phyloP scores from a whole-genome alignment of 2,329 filamentous ascomycete species.

The Fusarium clavum region DNA sequence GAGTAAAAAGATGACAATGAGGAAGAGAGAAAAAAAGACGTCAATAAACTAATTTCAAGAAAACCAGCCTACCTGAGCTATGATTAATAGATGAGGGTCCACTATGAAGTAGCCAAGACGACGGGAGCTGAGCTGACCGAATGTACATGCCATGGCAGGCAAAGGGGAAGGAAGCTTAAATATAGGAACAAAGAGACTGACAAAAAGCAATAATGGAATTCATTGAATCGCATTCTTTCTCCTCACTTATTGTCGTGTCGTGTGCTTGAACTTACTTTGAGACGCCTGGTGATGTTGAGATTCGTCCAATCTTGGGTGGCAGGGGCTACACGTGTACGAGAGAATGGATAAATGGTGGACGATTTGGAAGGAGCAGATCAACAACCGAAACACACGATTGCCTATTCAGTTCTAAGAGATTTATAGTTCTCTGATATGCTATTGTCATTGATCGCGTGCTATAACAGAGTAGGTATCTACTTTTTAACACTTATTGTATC shows the following conservation, averaged over 20 bases:
- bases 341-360: conserved; percentile 21
- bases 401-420: neutral
- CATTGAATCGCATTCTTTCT: neutral
- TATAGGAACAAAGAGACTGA: neutral
- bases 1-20: neutral
- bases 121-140: neutral
- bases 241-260: conserved; percentile 25
- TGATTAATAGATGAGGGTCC: conserved; percentile 27
- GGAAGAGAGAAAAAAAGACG: neutral
- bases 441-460: neutral
- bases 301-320: conserved; percentile 42
- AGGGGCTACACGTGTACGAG: conserved; percentile 44
- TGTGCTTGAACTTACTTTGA: conserved; percentile 33
- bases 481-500: too few species aligned
- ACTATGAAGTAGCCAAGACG: conserved; percentile 30
- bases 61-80: conserved; percentile 24
- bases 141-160: neutral
- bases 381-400: neutral
- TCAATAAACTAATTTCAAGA: conserved; percentile 31
- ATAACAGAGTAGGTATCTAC: too few species aligned
- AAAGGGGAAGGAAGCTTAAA: conserved; percentile 18
- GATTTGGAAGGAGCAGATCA: conserved; percentile 4
- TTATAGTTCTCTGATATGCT: neutral
- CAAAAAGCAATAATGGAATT: neutral
- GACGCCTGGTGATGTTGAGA: conserved; percentile 30